phyloP scores from a whole-genome alignment of 2,329 filamentous ascomycete species.

The Verticillium longisporum region DNA sequence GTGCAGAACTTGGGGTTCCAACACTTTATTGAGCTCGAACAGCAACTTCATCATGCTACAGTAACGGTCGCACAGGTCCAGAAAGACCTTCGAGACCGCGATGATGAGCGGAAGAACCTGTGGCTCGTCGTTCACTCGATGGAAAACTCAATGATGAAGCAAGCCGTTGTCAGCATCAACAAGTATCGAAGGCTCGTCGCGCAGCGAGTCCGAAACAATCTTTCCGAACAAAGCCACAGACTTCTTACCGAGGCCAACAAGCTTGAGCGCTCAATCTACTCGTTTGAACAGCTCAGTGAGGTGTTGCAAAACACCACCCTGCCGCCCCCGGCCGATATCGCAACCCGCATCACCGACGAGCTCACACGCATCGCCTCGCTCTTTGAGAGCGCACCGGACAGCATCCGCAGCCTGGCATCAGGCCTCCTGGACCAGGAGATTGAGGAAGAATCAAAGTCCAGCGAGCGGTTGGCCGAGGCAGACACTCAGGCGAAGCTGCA shows the following conservation, averaged over 20 bases:
- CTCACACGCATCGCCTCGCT: not conserved
- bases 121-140: not conserved
- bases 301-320: not conserved
- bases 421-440: not conserved
- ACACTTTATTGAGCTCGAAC: not conserved
- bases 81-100: not conserved
- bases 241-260: not conserved
- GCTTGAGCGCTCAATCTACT: not conserved
- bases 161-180: not conserved
- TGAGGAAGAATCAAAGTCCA: not conserved
- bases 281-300: not conserved
- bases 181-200: not conserved
- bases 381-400: not conserved
- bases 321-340: not conserved
- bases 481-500: not conserved
- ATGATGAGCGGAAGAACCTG: not conserved
- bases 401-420: not conserved
- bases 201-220: not conserved
- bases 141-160: not conserved
- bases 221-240: not conserved
- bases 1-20: not conserved
- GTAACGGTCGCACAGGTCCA: not conserved
- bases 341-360: not conserved
- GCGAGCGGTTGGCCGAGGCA: not conserved
- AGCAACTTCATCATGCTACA: not conserved